phyloP scores from a whole-genome alignment of 768 basidiomycete genomes.

The Hypholoma fasciculare region DNA sequence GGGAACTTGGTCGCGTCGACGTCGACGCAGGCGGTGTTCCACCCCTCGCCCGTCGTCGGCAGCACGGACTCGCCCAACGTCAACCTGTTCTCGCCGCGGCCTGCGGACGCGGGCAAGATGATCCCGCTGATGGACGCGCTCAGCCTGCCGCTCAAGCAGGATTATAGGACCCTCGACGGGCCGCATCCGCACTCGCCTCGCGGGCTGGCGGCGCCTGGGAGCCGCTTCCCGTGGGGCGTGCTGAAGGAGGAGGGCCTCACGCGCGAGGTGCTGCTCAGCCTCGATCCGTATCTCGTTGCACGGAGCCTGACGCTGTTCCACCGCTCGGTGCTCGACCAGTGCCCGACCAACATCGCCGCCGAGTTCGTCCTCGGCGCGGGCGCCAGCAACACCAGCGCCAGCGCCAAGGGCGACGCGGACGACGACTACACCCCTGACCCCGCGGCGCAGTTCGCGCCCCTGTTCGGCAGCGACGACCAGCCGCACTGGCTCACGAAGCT shows the following conservation, averaged over 20 bases:
- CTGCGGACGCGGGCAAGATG: conserved; percentile 38
- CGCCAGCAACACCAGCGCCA: conserved; percentile 5
- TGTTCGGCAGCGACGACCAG: conserved; percentile 68
- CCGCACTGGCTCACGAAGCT: conserved; percentile 85
- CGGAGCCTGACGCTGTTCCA: conserved; percentile 66
- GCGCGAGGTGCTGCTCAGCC: conserved; percentile 57
- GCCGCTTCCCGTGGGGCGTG: conserved; percentile 45
- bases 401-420: background rate
- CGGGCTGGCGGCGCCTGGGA: conserved; percentile 10
- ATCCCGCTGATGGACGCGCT: conserved; percentile 49
- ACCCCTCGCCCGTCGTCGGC: conserved; percentile 45
- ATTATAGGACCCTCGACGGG: conserved; percentile 26
- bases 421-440: background rate
- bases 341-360: conserved; percentile 54
- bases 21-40: conserved; percentile 55
- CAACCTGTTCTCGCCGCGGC: conserved; percentile 55
- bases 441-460: conserved; percentile 21
- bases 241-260: conserved; percentile 70
- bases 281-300: conserved; percentile 65
- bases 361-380: conserved; percentile 38
- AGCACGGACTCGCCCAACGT: conserved; percentile 44
- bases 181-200: conserved; percentile 23
- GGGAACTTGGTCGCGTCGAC: conserved; percentile 39
- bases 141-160: conserved; percentile 13
- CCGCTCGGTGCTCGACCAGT: conserved; percentile 46